Evolutionary conservation across 73 alveolate genomes (phyloP).

Genomic region (Uronychia binucleata): DNA sequence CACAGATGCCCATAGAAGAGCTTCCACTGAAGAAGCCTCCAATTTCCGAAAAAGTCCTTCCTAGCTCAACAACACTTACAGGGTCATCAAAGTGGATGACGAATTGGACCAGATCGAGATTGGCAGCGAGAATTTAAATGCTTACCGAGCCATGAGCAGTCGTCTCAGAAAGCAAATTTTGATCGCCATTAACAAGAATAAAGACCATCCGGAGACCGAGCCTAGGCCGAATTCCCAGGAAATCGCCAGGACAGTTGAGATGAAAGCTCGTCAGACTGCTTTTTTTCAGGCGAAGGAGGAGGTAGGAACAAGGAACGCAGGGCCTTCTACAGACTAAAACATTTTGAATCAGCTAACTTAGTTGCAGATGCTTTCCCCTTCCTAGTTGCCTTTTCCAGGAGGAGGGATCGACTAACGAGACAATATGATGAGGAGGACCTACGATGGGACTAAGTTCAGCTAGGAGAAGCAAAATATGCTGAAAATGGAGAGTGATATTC

Average conservation of each 20-base stretch:
- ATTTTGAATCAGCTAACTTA: too few relatives aligned
- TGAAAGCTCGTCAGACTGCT: too few relatives aligned
- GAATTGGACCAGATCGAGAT: not conserved
- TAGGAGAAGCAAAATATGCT: not conserved
- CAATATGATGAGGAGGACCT: not conserved
- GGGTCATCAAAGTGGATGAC: not conserved
- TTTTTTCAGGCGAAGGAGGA: too few relatives aligned
- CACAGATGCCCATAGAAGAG: not conserved
- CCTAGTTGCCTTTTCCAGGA: not conserved
- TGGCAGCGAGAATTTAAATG: not conserved
- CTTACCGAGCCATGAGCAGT: not conserved
- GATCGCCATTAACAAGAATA: not conserved
- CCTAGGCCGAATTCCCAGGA: not conserved
- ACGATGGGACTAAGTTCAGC: not conserved
- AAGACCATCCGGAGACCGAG: not conserved
- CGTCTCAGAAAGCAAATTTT: not conserved
- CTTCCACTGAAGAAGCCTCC: not conserved
- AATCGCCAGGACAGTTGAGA: too few relatives aligned
- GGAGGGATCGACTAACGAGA: not conserved
- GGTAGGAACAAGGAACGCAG: too few relatives aligned
- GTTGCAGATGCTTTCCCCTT: not conserved
- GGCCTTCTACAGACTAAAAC: too few relatives aligned
- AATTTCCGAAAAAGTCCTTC: not conserved
- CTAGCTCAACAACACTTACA: not conserved
- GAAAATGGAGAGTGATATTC: not conserved